phyloP scores from a whole-genome alignment of 345 rosid species.

The Odontarrhena argentea region DNA sequence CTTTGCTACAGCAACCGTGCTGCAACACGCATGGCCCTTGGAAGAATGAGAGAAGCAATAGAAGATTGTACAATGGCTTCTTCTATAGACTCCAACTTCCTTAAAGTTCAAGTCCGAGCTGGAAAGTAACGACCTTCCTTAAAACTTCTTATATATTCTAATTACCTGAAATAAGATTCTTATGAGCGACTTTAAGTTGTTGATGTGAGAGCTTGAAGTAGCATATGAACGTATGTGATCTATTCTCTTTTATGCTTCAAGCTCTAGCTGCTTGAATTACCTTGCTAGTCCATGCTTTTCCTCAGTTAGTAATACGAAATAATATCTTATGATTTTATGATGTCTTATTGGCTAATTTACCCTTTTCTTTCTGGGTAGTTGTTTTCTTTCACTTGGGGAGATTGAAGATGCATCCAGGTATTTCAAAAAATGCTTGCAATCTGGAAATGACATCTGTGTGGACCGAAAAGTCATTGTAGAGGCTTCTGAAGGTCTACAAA shows the following conservation, averaged over 20 bases:
- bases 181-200: slow-evolving; percentile 3
- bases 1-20: slow-evolving; percentile 97
- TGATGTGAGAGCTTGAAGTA: slow-evolving; percentile 25
- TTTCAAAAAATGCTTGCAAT: slow-evolving; percentile 78
- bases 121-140: slow-evolving; percentile 64
- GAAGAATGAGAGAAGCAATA: slow-evolving; percentile 89
- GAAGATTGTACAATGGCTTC: slow-evolving; percentile 81
- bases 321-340: slow-evolving; percentile 4
- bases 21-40: slow-evolving; percentile 82
- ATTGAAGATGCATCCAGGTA: slow-evolving; percentile 70
- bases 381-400: slow-evolving; percentile 93
- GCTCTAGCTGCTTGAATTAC: slow-evolving; percentile 13
- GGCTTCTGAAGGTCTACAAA: slow-evolving; percentile 91
- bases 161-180: slow-evolving; percentile 7
- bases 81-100: slow-evolving; percentile 78
- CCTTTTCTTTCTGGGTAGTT: slow-evolving; percentile 50
- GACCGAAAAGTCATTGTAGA: slow-evolving; percentile 80
- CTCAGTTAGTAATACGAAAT: slow-evolving; percentile 20
- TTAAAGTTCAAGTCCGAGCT: slow-evolving; percentile 84
- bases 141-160: slow-evolving; percentile 30
- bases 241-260: slow-evolving; percentile 13
- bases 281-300: slow-evolving; percentile 22
- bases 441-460: slow-evolving; percentile 73
- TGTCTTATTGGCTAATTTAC: slow-evolving; percentile 30
- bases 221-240: slow-evolving; percentile 9